Evolutionary conservation across 1,284 basidiomycete species (phyloP).

Genomic region (Papiliotrema flavescens): DNA sequence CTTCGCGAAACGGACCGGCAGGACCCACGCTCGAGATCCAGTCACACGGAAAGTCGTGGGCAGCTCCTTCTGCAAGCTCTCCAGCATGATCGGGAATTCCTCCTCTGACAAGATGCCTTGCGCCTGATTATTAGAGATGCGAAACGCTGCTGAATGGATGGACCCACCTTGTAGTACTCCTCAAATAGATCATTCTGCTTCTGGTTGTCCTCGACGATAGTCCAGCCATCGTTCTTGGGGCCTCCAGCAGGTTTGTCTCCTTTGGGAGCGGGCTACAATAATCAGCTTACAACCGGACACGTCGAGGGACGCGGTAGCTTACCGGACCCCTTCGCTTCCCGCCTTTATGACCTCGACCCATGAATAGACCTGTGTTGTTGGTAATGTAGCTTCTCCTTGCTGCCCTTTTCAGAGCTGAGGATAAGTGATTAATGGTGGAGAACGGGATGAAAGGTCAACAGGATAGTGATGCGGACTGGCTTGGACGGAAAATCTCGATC

Average conservation of each 20-base stretch:
- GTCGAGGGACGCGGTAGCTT: neutral
- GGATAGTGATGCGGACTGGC: no score
- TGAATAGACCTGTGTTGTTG: neutral
- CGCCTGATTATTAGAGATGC: conserved; percentile 11
- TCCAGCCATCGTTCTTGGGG: conserved; percentile 14
- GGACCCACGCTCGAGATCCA: conserved; percentile 71
- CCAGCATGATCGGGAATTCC: conserved; percentile 78
- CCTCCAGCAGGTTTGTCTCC: neutral
- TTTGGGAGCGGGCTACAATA: neutral
- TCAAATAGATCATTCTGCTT: conserved; percentile 62
- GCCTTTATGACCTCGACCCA: neutral
- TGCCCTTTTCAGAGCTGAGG: neutral
- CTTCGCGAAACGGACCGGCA: neutral
- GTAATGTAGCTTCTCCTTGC: neutral
- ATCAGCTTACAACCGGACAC: neutral
- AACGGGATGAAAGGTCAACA: no score
- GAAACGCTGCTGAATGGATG: neutral
- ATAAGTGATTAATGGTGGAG: neutral
- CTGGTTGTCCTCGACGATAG: neutral
- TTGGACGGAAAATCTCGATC: no score
- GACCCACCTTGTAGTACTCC: conserved; percentile 62
- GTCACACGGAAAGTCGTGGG: conserved; percentile 95
- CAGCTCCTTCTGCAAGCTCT: conserved; percentile 65
- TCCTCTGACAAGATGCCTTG: conserved; percentile 48
- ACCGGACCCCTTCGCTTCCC: neutral